phyloP scores from a whole-genome alignment of 2,329 filamentous ascomycete species.

The Xylaria sp. region DNA sequence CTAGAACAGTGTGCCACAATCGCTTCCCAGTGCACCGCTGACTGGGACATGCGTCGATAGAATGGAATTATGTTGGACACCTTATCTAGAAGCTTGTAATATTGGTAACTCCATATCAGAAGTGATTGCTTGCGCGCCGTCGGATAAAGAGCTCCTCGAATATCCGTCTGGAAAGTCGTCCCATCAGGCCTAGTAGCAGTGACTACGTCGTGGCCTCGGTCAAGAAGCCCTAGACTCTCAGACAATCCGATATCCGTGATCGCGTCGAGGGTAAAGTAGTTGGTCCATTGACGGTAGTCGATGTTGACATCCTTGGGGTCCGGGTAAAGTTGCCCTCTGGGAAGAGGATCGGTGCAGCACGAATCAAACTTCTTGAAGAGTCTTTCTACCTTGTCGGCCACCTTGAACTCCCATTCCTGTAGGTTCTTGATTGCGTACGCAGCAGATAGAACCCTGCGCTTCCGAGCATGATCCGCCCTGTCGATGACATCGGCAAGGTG shows the following conservation, averaged over 20 bases:
- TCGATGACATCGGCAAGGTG: slow-evolving; percentile 23
- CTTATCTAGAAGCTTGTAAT: slow-evolving; percentile 18
- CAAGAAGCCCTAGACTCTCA: slow-evolving; percentile 21
- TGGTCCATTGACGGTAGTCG: slow-evolving; percentile 25
- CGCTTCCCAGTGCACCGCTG: slow-evolving; percentile 15
- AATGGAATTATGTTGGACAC: slow-evolving; percentile 15
- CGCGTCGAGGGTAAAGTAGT: slow-evolving; percentile 24
- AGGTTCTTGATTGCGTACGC: slow-evolving; percentile 23
- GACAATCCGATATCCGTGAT: slow-evolving; percentile 23
- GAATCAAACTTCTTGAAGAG: slow-evolving; percentile 23
- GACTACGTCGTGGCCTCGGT: slow-evolving; percentile 19
- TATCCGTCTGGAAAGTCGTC: slow-evolving; percentile 11
- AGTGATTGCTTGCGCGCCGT: slow-evolving; percentile 21
- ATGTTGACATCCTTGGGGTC: slow-evolving; percentile 21
- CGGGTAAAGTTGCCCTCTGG: slow-evolving; percentile 14
- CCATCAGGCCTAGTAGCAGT: slow-evolving; percentile 4
- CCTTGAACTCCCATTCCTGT: slow-evolving; percentile 25
- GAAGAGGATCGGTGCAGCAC: slow-evolving; percentile 20
- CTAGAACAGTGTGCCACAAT: slow-evolving; percentile 3
- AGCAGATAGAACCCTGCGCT: slow-evolving; percentile 21
- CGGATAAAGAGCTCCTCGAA: slow-evolving; percentile 15
- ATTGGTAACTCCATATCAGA: slow-evolving; percentile 17
- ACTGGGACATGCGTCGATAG: slow-evolving; percentile 16
- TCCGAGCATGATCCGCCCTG: slow-evolving; percentile 18
- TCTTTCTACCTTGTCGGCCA: slow-evolving; percentile 14